Base-by-base conservation (phyloP, 2,329 filamentous ascomycete genomes). In the Trichoderma citrinoviride region DNA sequence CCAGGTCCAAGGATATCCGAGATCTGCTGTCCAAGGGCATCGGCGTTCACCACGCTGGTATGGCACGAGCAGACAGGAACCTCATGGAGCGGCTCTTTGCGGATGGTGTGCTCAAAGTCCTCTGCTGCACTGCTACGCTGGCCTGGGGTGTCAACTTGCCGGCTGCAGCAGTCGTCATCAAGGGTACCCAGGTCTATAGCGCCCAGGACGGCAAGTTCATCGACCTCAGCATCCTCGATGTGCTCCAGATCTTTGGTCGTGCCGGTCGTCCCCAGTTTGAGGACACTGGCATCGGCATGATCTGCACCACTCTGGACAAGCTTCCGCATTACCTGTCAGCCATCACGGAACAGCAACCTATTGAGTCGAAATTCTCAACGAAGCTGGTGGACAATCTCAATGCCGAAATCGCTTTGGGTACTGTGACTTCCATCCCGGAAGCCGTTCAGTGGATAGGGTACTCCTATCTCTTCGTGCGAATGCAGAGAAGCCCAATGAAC, bases 71-170 rank as follows among this genome's bases (percentile, higher is more conserved):
- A 3, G 96, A 99, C 76, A 86, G 95, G 68, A 99, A 99, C 70
- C 80, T 97, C n/a, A 92, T 97, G 82, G 96, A 99, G 76, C 87
- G 92, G 19, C 84, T 98, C 17, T 99, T 99, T 71, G 87, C 84
- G 3, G 90, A 96, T 70, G 96, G 95, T 27, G 89, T 98, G n/a
- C 85, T 98, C 71, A 97, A 95, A 76, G 93, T 99, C 0, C 88
- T 99, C 23, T 98, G 94, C 82, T 99, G 96, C 87, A 99, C 95
- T 2, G 95, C 95, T 12, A 99, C 95, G 1, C 83, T 99, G 27
- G 95, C 95, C 0, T 99, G 95, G 95, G 95, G 95, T 87, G 94
- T 99, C 74, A 99, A 99, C 77, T 86, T 99, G 77, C 95, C 95
- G 0, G 95, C 95, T 40, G 95, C 95, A 0, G 96, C 95, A 0